Base-by-base conservation (phyloP, 345 rosid species). In the Aegle marmelos region DNA sequence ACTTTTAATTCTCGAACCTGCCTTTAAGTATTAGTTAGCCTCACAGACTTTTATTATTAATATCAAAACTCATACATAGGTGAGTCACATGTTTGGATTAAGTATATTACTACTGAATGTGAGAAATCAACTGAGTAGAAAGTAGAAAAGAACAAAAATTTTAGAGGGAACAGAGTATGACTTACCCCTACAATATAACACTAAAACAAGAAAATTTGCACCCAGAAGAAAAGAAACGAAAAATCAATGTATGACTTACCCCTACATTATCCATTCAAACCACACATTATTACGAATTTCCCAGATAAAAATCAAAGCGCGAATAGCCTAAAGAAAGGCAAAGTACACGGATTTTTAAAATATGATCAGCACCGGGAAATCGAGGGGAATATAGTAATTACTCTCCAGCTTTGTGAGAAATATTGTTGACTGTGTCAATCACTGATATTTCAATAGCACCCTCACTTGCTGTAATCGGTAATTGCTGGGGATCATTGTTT, bases 391-490 rank as follows among this genome's bases (percentile, higher is more conserved):
- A 62, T 30, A 3, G 16, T 45, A 45, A 56, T 50, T 36, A 69
- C 71, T 31, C 62, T 71, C 30, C 68, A 65, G 62, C 31, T 31
- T 65, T 25, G 37, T 66, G 50, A 13, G 28, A 41, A 72, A 1
- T 22, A 2, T n/a, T 24, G 62, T 19, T 5, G 54, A n/a, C 59
- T 56, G 74, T 67, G 36, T 70, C 67, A 28, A 76, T 58, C 3
- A 9, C 24, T 30, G 57, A 58, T 39, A 28, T 11, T 41, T 75
- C 63, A 50, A 30, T 21, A 27, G 31, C 37, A 31, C 2, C 75
- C 80, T 33, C 53, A 14, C 34, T 78, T 22, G 59, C 60, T 11
- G 85, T 78, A 56, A 87, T 70, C 1, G 94, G 92, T 59, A 90
- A 79, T 77, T 86, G 80, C 27, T 68, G 83, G 27, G 76, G 68